Conservation (phyloP, 78 protist species). For the Dictyostelium citrinum region DNA sequence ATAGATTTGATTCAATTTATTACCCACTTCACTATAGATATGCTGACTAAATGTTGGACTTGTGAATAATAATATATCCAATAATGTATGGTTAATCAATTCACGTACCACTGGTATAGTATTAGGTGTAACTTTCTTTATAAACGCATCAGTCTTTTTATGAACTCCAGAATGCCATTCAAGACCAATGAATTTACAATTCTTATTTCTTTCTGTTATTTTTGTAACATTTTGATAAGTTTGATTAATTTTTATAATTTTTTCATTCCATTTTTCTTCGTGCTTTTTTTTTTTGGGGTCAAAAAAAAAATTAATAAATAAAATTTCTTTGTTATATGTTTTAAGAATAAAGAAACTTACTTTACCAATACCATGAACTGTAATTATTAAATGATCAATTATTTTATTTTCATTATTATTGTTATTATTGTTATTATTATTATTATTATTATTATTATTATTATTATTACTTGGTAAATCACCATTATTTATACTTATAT, state of each 20-base stretch:
- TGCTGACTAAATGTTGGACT: conserved; percentile 50
- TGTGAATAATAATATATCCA: conserved; percentile 49
- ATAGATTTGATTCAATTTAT: conserved; percentile 16
- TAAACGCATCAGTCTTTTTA: neutral
- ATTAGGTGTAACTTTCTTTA: conserved; percentile 45
- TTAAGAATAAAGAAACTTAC: neutral
- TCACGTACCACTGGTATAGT: conserved; percentile 13
- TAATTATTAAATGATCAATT: conserved; percentile 26
- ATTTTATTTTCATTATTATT: neutral
- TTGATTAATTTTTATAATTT: conserved; percentile 1
- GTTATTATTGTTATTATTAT: neutral
- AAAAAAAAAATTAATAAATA: no score
- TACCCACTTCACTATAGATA: conserved; percentile 53
- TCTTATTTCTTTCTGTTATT: neutral
- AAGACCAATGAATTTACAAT: conserved; percentile 16
- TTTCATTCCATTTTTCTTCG: conserved; percentile 43
- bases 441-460: no score
- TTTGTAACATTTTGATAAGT: conserved; percentile 17
- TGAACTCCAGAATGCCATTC: conserved; percentile 67
- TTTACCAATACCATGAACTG: conserved; percentile 72
- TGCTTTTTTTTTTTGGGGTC: conserved; percentile 6
- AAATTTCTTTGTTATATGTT: no score
- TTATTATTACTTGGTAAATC: neutral
- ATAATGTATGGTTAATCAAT: conserved; percentile 29
- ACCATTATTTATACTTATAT: conserved; percentile 1